Percentiles rank a stretch among this genome's conserved stretches.
These are phyloP conservation scores for Fusarium ambrosium DNA, from an alignment of 2,329 filamentous ascomycete species.

Conservation along the genomic window DNA sequence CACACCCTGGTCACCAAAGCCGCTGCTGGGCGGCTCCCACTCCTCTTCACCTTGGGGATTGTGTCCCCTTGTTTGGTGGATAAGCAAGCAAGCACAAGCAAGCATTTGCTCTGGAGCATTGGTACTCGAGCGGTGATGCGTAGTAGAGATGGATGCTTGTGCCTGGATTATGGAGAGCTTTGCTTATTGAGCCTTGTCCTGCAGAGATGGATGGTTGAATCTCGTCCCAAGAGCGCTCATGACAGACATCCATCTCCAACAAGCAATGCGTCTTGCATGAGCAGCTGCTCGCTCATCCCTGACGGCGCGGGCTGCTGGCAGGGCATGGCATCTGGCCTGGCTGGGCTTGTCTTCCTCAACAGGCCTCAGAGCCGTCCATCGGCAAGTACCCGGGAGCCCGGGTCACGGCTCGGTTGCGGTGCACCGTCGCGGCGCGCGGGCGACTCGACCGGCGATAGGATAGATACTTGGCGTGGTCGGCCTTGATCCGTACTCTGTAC, in stretches of 20 bases:
- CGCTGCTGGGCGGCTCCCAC: constrained; percentile 28
- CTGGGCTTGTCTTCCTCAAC: background rate
- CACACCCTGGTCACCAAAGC: constrained; percentile 36
- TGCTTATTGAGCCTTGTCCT: background rate
- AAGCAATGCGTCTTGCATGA: constrained; percentile 1
- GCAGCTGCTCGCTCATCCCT: background rate
- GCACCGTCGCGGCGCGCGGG: constrained; percentile 33
- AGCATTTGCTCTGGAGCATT: background rate
- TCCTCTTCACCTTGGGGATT: constrained; percentile 25
- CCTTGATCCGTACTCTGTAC: constrained; percentile 23
- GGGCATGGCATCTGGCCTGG: background rate
- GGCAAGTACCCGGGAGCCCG: constrained; percentile 42
- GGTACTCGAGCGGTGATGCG: background rate
- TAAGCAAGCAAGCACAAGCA: background rate
- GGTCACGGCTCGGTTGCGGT: constrained; percentile 39
- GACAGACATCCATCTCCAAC: background rate
- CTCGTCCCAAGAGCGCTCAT: background rate
- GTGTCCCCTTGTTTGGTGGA: constrained; percentile 17
- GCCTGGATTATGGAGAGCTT: background rate
- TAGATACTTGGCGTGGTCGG: constrained; percentile 26
- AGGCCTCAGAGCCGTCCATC: constrained; percentile 19
- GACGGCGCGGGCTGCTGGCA: background rate
- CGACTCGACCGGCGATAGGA: constrained; percentile 39
- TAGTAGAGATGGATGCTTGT: background rate
- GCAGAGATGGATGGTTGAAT: background rate